These are phyloP conservation scores for Helminthosporium solani DNA, from an alignment of 2,329 filamentous ascomycete species.

Conservation along the genomic window DNA sequence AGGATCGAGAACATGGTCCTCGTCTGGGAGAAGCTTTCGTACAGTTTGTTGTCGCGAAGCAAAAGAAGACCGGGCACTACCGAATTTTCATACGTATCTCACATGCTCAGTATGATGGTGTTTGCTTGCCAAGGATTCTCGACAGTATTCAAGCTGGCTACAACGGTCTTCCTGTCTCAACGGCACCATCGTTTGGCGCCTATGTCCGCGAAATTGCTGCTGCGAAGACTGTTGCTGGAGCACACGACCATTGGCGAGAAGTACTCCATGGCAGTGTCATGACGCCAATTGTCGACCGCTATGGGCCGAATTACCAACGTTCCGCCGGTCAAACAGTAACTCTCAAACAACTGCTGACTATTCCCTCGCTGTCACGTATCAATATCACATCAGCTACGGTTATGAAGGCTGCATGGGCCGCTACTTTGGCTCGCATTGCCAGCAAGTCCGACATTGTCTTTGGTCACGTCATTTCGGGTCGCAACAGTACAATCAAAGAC, in stretches of 20 bases:
- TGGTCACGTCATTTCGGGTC: slow-evolving; percentile 45
- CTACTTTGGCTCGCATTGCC: slow-evolving; percentile 42
- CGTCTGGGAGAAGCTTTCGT: slow-evolving; percentile 34
- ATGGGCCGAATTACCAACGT: slow-evolving; percentile 36
- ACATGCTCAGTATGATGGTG: slow-evolving; percentile 39
- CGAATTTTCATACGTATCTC: slow-evolving; percentile 38
- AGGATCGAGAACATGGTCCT: slow-evolving; percentile 31
- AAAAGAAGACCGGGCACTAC: slow-evolving; percentile 29
- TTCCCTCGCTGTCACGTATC: slow-evolving; percentile 22
- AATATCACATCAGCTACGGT: slow-evolving; percentile 46
- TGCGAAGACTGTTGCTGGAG: slow-evolving; percentile 28
- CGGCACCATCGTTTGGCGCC: slow-evolving; percentile 33
- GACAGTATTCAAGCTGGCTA: slow-evolving; percentile 31
- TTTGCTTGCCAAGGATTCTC: slow-evolving; percentile 34
- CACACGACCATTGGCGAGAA: slow-evolving; percentile 35
- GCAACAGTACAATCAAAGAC: slow-evolving; percentile 40
- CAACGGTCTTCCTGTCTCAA: slow-evolving; percentile 34
- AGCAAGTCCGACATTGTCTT: slow-evolving; percentile 46
- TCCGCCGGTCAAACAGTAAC: slow-evolving; percentile 32
- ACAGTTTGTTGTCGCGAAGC: slow-evolving; percentile 34
- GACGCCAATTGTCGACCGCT: slow-evolving; percentile 36
- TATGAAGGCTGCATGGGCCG: slow-evolving; percentile 51
- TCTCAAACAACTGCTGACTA: slow-evolving; percentile 26
- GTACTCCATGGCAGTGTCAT: slow-evolving; percentile 35
- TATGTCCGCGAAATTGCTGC: slow-evolving; percentile 32